Evolutionary conservation across 2,329 filamentous ascomycete genomes (phyloP).

Genomic region (Phyllosticta capitalensis): DNA sequence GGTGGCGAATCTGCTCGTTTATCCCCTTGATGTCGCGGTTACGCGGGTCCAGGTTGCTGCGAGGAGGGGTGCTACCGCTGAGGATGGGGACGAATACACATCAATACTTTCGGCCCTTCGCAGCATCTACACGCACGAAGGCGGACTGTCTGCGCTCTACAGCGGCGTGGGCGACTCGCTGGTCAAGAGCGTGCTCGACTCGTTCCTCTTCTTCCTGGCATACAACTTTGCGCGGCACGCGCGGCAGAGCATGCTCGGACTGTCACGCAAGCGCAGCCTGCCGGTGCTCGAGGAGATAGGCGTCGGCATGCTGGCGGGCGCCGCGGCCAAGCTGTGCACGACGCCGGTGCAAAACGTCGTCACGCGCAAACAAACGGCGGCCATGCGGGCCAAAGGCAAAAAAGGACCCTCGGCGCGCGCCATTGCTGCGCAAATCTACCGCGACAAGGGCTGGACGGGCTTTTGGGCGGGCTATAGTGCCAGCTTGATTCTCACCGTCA

Average conservation of each 20-base stretch:
- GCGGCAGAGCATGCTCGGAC: conserved; percentile 17
- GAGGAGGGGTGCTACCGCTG: conserved; percentile 28
- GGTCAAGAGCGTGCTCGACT: conserved; percentile 49
- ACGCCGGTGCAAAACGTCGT: conserved; percentile 77
- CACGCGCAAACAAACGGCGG: conserved; percentile 67
- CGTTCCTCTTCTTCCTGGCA: conserved; percentile 77
- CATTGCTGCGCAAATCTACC: conserved; percentile 54
- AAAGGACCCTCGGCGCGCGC: conserved; percentile 36
- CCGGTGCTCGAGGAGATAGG: conserved; percentile 62
- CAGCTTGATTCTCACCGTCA: conserved; percentile 68
- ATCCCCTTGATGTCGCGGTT: conserved; percentile 73
- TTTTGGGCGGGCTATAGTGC: conserved; percentile 88
- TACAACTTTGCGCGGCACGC: conserved; percentile 53
- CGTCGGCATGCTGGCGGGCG: conserved; percentile 64
- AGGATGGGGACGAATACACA: conserved; percentile 45
- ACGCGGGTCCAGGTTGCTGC: conserved; percentile 74
- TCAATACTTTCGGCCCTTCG: conserved; percentile 59
- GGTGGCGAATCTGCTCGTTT: conserved; percentile 67
- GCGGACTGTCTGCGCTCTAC: conserved; percentile 60
- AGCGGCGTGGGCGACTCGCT: conserved; percentile 36
- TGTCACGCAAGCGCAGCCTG: conserved; percentile 32
- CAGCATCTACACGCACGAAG: conserved; percentile 62
- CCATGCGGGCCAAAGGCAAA: conserved; percentile 32
- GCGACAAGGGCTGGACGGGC: conserved; percentile 61
- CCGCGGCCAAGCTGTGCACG: conserved; percentile 64